Conservation (phyloP, 768 basidiomycete species). For the Suillus ampliporus region DNA sequence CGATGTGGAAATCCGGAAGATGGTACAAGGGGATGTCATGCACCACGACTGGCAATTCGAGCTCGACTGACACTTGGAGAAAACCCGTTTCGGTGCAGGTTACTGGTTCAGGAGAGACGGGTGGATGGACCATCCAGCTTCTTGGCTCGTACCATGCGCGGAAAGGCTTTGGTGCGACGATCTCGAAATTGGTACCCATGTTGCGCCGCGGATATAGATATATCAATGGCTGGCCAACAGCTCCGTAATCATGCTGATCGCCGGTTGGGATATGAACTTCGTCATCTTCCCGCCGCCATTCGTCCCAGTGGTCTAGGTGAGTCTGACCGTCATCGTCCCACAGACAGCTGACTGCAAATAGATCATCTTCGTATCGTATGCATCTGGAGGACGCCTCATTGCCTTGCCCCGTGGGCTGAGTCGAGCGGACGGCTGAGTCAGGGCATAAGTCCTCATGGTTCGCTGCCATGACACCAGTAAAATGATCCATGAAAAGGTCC, state of each 20-base stretch:
- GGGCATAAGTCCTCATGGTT: background rate
- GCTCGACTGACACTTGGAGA: background rate
- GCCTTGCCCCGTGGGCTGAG: background rate
- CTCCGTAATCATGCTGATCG: background rate
- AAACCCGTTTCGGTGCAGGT: background rate
- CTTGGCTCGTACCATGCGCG: slow-evolving; percentile 2
- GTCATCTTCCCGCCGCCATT: background rate
- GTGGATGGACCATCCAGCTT: background rate
- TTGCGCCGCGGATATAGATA: slow-evolving; percentile 5
- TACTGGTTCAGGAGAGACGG: background rate
- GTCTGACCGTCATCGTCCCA: background rate
- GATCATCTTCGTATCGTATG: background rate
- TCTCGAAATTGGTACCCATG: slow-evolving; percentile 1
- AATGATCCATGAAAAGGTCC: background rate
- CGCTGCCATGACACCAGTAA: background rate
- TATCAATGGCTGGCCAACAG: background rate
- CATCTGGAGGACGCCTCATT: background rate
- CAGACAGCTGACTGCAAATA: background rate
- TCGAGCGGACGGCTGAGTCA: background rate
- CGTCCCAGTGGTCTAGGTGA: background rate
- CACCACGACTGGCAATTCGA: too few relatives aligned
- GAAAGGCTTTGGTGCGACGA: background rate
- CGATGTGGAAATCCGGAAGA: background rate
- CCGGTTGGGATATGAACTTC: background rate
- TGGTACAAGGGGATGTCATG: too few relatives aligned